Conservation (phyloP, 2,329 filamentous ascomycete genomes). For the Annulohypoxylon truncatum region DNA sequence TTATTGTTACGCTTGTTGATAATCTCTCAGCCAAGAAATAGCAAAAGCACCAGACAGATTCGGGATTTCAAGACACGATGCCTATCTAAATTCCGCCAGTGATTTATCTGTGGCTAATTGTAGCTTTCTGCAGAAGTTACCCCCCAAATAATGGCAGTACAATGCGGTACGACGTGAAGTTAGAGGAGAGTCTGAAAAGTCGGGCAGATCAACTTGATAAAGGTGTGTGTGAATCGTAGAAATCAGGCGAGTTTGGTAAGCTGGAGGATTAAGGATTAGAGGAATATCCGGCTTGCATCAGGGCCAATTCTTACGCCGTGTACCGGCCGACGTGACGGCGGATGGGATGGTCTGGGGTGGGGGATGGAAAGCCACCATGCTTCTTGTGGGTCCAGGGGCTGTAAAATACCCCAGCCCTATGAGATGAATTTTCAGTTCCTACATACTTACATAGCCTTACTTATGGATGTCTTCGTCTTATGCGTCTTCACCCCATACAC, state of each 20-base stretch:
- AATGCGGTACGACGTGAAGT: background rate
- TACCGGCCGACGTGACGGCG: background rate
- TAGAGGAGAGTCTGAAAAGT: background rate
- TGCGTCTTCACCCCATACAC: background rate
- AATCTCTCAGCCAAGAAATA: background rate
- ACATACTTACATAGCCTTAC: background rate
- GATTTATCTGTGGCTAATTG: background rate
- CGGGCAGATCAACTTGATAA: background rate
- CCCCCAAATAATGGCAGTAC: background rate
- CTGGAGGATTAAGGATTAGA: background rate
- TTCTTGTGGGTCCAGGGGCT: background rate
- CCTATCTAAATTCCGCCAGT: no score
- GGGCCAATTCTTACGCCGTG: background rate
- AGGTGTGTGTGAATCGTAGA: background rate
- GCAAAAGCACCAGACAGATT: background rate
- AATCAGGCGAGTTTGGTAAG: background rate
- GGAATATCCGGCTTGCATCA: background rate
- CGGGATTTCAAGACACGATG: no score
- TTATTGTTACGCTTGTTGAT: background rate
- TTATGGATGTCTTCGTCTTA: background rate
- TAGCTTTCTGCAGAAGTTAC: background rate
- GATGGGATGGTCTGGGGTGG: background rate
- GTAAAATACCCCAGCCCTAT: constrained; percentile 12
- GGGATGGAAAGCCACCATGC: constrained; percentile 7
- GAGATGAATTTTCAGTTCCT: background rate